phyloP scores from a whole-genome alignment of 2,329 filamentous ascomycete genomes.

The Aspergillus sp. region DNA sequence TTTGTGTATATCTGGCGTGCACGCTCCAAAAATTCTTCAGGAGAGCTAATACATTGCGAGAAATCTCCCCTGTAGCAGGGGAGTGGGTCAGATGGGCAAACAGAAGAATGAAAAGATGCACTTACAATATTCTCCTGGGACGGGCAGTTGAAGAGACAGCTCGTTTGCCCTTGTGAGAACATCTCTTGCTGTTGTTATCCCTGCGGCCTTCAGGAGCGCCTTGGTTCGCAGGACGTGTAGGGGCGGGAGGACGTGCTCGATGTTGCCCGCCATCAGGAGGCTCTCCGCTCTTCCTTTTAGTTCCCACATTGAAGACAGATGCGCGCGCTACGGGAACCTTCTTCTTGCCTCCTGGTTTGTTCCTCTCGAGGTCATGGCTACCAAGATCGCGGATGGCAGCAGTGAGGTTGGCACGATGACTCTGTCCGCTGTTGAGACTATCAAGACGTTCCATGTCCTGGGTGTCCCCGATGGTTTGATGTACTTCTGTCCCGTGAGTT shows the following conservation, averaged over 20 bases:
- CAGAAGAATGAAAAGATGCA: not conserved
- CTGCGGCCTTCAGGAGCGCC: not conserved
- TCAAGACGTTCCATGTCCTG: constrained; percentile 29
- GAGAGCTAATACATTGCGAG: constrained; percentile 11
- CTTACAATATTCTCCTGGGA: constrained; percentile 17
- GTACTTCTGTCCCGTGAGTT: constrained; percentile 25
- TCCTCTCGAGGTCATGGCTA: constrained; percentile 10
- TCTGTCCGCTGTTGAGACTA: constrained; percentile 36
- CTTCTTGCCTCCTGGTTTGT: not conserved
- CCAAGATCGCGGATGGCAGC: constrained; percentile 18
- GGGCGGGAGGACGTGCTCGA: too few relatives aligned
- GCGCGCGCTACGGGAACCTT: not conserved
- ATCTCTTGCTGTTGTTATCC: not conserved
- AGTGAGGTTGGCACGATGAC: constrained; percentile 31
- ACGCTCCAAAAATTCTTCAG: constrained; percentile 15
- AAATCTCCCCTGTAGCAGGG: constrained; percentile 6
- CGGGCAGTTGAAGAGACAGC: not conserved
- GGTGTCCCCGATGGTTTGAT: constrained; percentile 28
- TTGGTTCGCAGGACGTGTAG: not conserved
- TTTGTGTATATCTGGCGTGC: constrained; percentile 10
- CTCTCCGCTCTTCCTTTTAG: constrained; percentile 1
- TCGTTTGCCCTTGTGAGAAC: not conserved
- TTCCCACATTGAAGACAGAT: not conserved
- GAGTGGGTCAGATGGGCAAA: not conserved
- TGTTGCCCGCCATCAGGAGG: too few relatives aligned